phyloP scores from a whole-genome alignment of 768 basidiomycete species.

The Mycena floridula region DNA sequence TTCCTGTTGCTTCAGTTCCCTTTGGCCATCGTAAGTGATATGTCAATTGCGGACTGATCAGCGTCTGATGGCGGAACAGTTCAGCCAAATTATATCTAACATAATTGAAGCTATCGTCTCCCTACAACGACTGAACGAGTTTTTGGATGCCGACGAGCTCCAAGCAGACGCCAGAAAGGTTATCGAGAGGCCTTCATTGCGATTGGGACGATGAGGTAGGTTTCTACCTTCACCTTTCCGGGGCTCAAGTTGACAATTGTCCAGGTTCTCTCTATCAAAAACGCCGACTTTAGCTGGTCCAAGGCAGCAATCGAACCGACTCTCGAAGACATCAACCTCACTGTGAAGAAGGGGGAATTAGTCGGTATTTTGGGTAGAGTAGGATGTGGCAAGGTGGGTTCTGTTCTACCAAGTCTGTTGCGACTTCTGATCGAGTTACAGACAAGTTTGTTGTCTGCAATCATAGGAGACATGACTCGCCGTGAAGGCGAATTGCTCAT shows the following conservation, averaged over 20 bases:
- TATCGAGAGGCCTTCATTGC: slow-evolving; percentile 33
- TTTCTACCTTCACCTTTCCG: background rate
- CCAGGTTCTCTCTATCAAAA: slow-evolving; percentile 59
- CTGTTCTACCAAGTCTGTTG: background rate
- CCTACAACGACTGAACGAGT: slow-evolving; percentile 67
- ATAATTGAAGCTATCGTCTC: slow-evolving; percentile 87
- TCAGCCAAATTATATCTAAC: slow-evolving; percentile 68
- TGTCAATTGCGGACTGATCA: too few relatives aligned
- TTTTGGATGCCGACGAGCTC: slow-evolving; percentile 74
- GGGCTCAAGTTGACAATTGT: background rate
- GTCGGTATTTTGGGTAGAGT: slow-evolving; percentile 85
- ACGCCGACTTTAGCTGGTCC: slow-evolving; percentile 82
- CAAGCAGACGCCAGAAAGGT: slow-evolving; percentile 70
- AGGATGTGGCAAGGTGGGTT: slow-evolving; percentile 77
- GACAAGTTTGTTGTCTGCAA: slow-evolving; percentile 72
- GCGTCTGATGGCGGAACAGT: slow-evolving; percentile 32
- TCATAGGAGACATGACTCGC: slow-evolving; percentile 84
- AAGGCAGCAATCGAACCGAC: slow-evolving; percentile 49
- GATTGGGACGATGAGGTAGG: slow-evolving; percentile 56
- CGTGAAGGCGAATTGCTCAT: slow-evolving; percentile 67
- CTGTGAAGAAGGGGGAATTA: slow-evolving; percentile 77
- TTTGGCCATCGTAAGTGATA: slow-evolving; percentile 64
- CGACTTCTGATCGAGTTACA: slow-evolving; percentile 16
- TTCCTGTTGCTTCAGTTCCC: slow-evolving; percentile 88
- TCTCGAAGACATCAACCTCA: slow-evolving; percentile 72